Conservation (phyloP, 192 early-diverging fungal species). For the Linnemannia zychae region DNA sequence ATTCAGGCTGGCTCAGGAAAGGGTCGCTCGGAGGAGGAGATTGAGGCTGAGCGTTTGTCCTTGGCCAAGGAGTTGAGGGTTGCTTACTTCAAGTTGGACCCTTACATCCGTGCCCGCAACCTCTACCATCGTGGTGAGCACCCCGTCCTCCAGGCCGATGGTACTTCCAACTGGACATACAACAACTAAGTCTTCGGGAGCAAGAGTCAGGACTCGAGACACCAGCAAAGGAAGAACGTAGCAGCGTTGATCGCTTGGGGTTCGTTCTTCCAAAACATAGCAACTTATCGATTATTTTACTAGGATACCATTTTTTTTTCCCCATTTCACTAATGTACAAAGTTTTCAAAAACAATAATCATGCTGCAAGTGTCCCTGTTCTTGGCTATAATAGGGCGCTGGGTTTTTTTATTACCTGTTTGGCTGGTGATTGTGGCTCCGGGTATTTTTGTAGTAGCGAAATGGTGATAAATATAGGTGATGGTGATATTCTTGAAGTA, state of each 20-base stretch:
- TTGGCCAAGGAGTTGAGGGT: conserved; percentile 55
- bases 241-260: background rate
- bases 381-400: no score
- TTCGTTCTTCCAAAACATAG: background rate
- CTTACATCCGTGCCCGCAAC: conserved; percentile 56
- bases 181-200: conserved; percentile 5
- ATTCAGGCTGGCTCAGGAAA: conserved; percentile 54
- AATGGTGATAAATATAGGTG: background rate
- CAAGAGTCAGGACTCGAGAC: background rate
- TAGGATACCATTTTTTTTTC: conserved; percentile 9
- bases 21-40: conserved; percentile 35
- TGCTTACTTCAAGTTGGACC: conserved; percentile 60
- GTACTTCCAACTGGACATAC: conserved; percentile 22
- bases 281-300: background rate
- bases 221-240: background rate
- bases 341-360: background rate
- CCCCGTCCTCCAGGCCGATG: conserved; percentile 20
- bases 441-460: background rate
- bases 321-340: conserved; percentile 10
- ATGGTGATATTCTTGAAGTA: background rate
- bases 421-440: background rate
- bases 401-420: background rate
- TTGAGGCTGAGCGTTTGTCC: conserved; percentile 45
- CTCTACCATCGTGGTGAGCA: conserved; percentile 39
- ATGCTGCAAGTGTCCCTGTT: no score